Evolutionary conservation across 1,284 basidiomycete genomes (phyloP).

Genomic region (Fomitiporia mediterranea): DNA sequence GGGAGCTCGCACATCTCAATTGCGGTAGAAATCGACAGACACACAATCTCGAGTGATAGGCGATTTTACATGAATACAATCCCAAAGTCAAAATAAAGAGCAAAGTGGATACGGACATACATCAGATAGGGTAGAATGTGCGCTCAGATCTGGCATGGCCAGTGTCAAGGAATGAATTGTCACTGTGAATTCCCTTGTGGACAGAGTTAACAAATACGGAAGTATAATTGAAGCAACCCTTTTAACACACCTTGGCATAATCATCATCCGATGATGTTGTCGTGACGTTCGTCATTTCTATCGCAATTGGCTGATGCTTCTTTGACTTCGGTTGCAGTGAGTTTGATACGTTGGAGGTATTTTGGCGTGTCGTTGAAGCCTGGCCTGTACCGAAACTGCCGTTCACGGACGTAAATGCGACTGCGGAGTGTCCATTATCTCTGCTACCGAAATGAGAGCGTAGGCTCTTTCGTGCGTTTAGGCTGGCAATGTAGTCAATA

Average conservation of each 20-base stretch:
- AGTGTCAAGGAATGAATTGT: no score
- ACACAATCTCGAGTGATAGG: no score
- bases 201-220: no score
- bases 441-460: not conserved
- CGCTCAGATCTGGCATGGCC: no score
- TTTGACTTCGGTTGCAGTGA: not conserved
- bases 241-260: not conserved
- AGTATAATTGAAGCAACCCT: no score
- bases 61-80: no score
- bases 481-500: not conserved
- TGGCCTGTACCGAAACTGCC: not conserved
- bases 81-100: no score
- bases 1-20: no score
- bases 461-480: not conserved
- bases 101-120: no score
- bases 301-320: not conserved
- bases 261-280: not conserved
- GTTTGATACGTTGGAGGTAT: not conserved
- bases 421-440: not conserved
- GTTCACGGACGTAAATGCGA: not conserved
- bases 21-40: no score
- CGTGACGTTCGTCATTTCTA: slow-evolving; percentile 2
- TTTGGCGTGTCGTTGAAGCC: not conserved
- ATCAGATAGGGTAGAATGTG: no score
- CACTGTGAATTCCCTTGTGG: no score